Percentiles rank a stretch among this genome's conserved stretches.
Evolutionary conservation across 2,329 filamentous ascomycete species (phyloP).

Genomic region (Purpureocillium lavendulum): DNA sequence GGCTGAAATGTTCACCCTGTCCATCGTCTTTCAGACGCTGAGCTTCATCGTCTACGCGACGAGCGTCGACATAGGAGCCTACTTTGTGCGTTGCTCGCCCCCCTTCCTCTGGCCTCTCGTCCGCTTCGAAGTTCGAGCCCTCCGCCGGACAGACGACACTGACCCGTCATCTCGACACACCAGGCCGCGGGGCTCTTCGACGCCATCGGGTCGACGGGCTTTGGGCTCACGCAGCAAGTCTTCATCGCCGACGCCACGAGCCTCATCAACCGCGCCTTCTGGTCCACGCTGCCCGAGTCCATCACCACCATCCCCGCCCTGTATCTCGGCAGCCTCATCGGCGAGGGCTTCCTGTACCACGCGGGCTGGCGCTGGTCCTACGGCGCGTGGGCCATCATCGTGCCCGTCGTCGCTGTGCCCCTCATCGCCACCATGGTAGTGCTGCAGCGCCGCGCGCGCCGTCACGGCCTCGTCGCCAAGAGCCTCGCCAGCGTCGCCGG

Average conservation of each 20-base stretch:
- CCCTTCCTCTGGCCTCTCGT: no score
- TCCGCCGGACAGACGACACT: no score
- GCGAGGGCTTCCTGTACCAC: conserved; percentile 23
- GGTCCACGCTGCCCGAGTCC: conserved; percentile 48
- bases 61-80: conserved; percentile 43
- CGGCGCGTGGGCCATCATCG: conserved; percentile 30
- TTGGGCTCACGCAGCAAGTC: conserved; percentile 28
- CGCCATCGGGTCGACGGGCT: conserved; percentile 39
- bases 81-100: conserved; percentile 20
- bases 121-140: no score
- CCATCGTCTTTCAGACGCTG: conserved; percentile 20
- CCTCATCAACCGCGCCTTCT: conserved; percentile 51
- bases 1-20: conserved; percentile 40
- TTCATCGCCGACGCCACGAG: conserved; percentile 55
- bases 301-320: conserved; percentile 22
- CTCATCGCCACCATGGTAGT: conserved; percentile 22
- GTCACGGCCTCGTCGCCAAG: conserved; percentile 7
- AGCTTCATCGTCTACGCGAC: conserved; percentile 50
- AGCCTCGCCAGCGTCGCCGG: no score
- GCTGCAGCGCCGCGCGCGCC: conserved; percentile 19
- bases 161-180: no score
- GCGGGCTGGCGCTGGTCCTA: conserved; percentile 33
- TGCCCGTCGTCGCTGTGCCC: conserved; percentile 22
- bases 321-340: conserved; percentile 21
- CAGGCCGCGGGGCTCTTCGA: conserved; percentile 48